Percentiles rank a stretch among this genome's conserved stretches.
Evolutionary conservation across 1,139 yeast species (phyloP).

Genomic region (Schizosaccharomyces versatilis): DNA sequence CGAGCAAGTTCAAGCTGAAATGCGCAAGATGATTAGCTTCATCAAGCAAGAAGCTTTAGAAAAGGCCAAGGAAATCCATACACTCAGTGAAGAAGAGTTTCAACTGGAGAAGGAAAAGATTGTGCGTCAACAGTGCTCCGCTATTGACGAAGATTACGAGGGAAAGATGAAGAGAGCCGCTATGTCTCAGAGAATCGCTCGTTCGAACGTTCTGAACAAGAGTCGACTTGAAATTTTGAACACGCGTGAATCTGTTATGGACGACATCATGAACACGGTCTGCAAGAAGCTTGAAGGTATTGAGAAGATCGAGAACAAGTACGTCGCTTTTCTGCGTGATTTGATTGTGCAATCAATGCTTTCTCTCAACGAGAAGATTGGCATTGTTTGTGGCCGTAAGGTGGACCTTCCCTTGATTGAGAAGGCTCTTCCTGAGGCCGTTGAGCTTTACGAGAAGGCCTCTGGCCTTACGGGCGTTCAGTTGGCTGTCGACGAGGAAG

Average conservation of each 20-base stretch:
- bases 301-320: slow-evolving; percentile 31
- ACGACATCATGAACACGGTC: slow-evolving; percentile 51
- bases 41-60: slow-evolving; percentile 97
- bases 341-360: slow-evolving; percentile 43
- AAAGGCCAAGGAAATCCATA: slow-evolving; percentile 84
- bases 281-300: slow-evolving; percentile 37
- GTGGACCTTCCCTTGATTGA: slow-evolving; percentile 43
- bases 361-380: not conserved
- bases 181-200: slow-evolving; percentile 82
- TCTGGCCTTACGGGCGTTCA: slow-evolving; percentile 16
- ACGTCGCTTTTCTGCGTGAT: slow-evolving; percentile 48
- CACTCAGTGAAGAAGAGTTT: slow-evolving; percentile 95
- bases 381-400: slow-evolving; percentile 31
- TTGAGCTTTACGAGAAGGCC: slow-evolving; percentile 38
- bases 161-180: slow-evolving; percentile 76
- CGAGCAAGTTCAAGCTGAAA: slow-evolving; percentile 26
- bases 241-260: slow-evolving; percentile 65
- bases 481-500: slow-evolving; percentile 30
- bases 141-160: slow-evolving; percentile 63
- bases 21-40: slow-evolving; percentile 94
- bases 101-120: slow-evolving; percentile 91
- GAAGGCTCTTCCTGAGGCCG: slow-evolving; percentile 40
- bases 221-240: slow-evolving; percentile 75
- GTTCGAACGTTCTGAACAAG: slow-evolving; percentile 86
- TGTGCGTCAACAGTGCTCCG: slow-evolving; percentile 76